phyloP scores from a whole-genome alignment of 192 early-diverging fungal genomes.

The Dissophora globulifera region DNA sequence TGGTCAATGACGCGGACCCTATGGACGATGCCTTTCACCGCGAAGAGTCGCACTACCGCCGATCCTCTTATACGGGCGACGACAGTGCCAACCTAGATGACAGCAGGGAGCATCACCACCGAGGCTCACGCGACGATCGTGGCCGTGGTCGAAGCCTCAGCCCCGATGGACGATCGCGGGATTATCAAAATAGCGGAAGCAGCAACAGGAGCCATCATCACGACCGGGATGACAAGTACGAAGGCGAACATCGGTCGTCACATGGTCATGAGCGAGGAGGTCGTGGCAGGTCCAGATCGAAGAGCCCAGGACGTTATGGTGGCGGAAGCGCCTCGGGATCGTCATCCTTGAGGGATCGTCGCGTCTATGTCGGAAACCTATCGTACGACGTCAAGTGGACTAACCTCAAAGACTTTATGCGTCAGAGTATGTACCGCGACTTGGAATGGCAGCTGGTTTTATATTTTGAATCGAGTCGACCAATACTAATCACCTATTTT shows the following conservation, averaged over 20 bases:
- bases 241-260: slow-evolving; percentile 13
- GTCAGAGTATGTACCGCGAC: slow-evolving; percentile 74
- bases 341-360: slow-evolving; percentile 58
- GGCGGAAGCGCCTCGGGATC: slow-evolving; percentile 7
- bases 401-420: slow-evolving; percentile 87
- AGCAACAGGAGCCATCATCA: slow-evolving; percentile 2
- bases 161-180: slow-evolving; percentile 1
- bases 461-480: neutral
- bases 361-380: slow-evolving; percentile 88
- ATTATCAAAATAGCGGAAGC: neutral
- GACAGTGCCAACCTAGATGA: neutral
- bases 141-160: slow-evolving; percentile 2
- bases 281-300: slow-evolving; percentile 27
- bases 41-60: slow-evolving; percentile 37
- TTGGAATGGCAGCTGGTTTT: neutral
- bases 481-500: no score
- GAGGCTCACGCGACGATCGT: slow-evolving; percentile 15
- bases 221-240: slow-evolving; percentile 41
- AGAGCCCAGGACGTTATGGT: slow-evolving; percentile 16
- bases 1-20: slow-evolving; percentile 20
- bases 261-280: slow-evolving; percentile 2
- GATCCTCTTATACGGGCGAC: slow-evolving; percentile 14
- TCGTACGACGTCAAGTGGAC: slow-evolving; percentile 77
- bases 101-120: slow-evolving; percentile 11
- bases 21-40: slow-evolving; percentile 16